These are phyloP conservation scores for Metschnikowia shivogae DNA, from an alignment of 805 yeast genomes.

Conservation along the genomic window DNA sequence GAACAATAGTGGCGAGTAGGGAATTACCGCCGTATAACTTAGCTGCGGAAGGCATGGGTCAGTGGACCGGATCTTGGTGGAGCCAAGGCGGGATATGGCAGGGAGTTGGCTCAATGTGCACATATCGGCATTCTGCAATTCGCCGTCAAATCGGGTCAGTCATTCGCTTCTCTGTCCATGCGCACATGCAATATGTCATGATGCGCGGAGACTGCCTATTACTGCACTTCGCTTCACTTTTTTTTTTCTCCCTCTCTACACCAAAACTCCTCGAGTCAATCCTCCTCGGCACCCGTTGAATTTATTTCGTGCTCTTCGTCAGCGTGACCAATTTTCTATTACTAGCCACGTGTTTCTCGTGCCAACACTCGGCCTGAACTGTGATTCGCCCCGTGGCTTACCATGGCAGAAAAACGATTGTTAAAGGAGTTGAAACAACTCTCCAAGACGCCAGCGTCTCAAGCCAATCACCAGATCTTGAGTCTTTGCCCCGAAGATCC, in stretches of 20 bases:
- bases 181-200: conserved; percentile 1
- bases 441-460: conserved; percentile 23
- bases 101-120: background rate
- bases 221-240: conserved; percentile 1
- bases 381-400: background rate
- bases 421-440: conserved; percentile 37
- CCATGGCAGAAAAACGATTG: conserved; percentile 40
- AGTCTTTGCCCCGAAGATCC: conserved; percentile 39
- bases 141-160: background rate
- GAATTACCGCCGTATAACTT: too few relatives aligned
- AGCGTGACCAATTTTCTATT: too few relatives aligned
- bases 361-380: too few relatives aligned
- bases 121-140: background rate
- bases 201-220: background rate
- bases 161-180: background rate
- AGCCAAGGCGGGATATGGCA: too few relatives aligned
- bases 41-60: too few relatives aligned
- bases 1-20: too few relatives aligned
- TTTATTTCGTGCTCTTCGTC: too few relatives aligned
- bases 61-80: too few relatives aligned
- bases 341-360: background rate
- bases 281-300: too few relatives aligned
- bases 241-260: background rate
- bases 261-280: background rate
- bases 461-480: conserved; percentile 35